Conservation (phyloP, 495 filamentous ascomycete genomes). For the Talaromyces thailandensis region DNA sequence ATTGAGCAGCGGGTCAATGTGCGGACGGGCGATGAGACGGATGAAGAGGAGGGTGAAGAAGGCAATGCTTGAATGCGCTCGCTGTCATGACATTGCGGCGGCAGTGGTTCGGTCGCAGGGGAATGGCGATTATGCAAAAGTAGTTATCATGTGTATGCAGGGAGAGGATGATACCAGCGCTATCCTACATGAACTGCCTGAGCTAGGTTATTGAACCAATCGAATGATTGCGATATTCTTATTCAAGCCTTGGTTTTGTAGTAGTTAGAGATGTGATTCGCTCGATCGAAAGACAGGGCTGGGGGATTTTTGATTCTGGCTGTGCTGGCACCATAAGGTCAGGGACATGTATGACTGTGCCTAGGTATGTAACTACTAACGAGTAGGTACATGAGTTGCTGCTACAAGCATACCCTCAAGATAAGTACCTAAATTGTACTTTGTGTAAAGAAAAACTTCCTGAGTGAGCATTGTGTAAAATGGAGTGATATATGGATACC, state of each 20-base stretch:
- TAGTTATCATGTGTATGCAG: background rate
- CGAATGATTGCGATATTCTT: background rate
- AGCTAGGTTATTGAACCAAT: background rate
- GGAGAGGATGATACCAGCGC: background rate
- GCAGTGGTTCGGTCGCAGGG: background rate
- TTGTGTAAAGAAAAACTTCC: background rate
- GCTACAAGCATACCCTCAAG: background rate
- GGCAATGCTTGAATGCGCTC: background rate
- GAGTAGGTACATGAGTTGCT: no score
- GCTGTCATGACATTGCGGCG: background rate
- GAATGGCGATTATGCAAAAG: background rate
- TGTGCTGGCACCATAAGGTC: background rate
- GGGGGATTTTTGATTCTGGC: background rate
- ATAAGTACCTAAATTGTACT: background rate
- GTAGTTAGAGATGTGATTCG: background rate
- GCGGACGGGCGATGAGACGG: conserved; percentile 20
- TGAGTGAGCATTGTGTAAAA: background rate
- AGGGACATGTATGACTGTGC: background rate
- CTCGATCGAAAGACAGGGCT: background rate
- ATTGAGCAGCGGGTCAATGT: conserved; percentile 34
- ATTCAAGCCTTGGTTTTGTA: background rate
- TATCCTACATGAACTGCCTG: background rate
- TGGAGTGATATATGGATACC: background rate
- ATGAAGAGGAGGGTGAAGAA: conserved; percentile 15
- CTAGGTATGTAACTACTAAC: background rate